Evolutionary conservation across 805 yeast genomes (phyloP).

Genomic region (Grigorovia yakushimaensis): DNA sequence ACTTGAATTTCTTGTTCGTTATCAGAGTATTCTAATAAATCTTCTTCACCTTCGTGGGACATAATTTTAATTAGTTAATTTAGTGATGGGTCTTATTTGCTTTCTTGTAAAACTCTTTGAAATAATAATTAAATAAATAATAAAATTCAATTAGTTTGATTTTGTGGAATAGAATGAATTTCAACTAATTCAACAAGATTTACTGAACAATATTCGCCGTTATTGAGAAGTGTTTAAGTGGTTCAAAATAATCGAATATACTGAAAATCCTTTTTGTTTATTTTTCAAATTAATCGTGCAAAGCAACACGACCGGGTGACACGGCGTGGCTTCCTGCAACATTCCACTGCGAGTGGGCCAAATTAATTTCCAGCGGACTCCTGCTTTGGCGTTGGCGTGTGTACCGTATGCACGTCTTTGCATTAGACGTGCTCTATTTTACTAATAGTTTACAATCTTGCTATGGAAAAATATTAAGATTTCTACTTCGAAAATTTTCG

Average conservation of each 20-base stretch:
- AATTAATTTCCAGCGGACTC: too few species aligned
- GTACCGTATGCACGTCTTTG: too few species aligned
- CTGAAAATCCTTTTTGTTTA: neutral
- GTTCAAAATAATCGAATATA: neutral
- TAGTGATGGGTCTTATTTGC: too few species aligned
- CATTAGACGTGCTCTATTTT: too few species aligned
- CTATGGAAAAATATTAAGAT: too few species aligned
- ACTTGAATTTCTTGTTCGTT: constrained; percentile 86
- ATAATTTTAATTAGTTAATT: constrained; percentile 28
- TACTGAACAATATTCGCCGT: neutral
- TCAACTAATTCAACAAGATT: neutral
- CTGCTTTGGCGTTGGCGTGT: too few species aligned
- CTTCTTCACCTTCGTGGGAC: constrained; percentile 99
- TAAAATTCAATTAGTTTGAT: neutral
- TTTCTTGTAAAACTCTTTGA: too few species aligned
- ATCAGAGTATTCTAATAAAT: constrained; percentile 96
- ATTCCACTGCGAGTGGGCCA: neutral
- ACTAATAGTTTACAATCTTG: too few species aligned
- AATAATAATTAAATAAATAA: neutral
- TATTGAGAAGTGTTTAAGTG: neutral
- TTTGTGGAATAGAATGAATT: neutral
- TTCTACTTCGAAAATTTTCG: too few species aligned
- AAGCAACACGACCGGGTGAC: neutral
- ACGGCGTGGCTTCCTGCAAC: neutral
- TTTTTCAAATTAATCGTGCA: neutral